Evolutionary conservation across 345 rosid genomes (phyloP), one percentile per base, ranked within the genome.

Genomic region (Alliaria petiolata): DNA sequence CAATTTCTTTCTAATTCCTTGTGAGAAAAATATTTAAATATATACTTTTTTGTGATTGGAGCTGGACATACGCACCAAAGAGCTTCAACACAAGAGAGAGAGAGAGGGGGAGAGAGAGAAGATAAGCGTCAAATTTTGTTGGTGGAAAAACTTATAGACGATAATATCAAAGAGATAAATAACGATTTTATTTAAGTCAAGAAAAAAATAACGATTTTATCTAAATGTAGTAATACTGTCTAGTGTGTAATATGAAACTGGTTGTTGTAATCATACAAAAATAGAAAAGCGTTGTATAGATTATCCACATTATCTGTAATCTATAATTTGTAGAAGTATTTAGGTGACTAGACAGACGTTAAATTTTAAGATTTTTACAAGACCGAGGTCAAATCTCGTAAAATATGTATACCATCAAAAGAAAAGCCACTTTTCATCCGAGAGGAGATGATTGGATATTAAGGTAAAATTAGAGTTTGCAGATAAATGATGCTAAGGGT

Each of bases 61-160:
- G 71, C 26, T 65, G 58, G 59, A 73, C 65, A 65, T 73, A 28
- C 13, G 59, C 51, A 65, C 59, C 44, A 17, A 17, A 52, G 65
- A 15, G 8, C 19, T 56, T 65, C 22, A 52, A 26, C 33, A 17
- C 64, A 35, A 54, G 12, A 25, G 33, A 55, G 70, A 64, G 58
- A n/a, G n/a, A n/a, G n/a, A n/a, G n/a, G n/a, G n/a, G n/a, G n/a
- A n/a, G n/a, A n/a, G 15, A 65, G 58, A 63, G 43, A 46, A 55
- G 43, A 44, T 26, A 35, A 55, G 35, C 71, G 36, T 47, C 20
- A 39, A 57, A 34, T 35, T 3, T 65, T 70, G 63, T 72, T 72
- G 49, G 66, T 55, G 35, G 5, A 65, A n/a, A n/a, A 33, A 64
- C 26, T 19, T 64, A 43, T 30, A 54, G 50, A 45, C 16, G 34